A percentile compares a stretch with the other conserved stretches of the same genome.
Conservation (phyloP, 129 eudicot species). For the Flaveria ramosissima region DNA sequence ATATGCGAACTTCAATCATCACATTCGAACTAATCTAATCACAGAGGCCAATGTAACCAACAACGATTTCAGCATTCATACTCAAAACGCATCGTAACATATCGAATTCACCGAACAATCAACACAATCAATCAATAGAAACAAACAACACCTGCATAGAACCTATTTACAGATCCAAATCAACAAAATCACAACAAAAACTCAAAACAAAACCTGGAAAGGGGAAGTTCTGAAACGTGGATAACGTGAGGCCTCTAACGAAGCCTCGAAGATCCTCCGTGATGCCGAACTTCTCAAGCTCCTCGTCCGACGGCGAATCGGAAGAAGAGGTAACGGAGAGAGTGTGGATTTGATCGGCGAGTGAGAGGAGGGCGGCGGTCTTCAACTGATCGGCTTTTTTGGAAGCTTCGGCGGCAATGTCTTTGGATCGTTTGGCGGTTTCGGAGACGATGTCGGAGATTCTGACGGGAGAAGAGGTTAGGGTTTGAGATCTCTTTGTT, state of each 20-base stretch:
- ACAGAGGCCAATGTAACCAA: neutral
- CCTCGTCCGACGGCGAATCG: constrained; percentile 30
- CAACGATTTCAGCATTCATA: constrained; percentile 13
- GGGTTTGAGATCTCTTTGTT: constrained; percentile 42
- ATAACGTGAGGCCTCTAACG: constrained; percentile 48
- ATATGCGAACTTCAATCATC: neutral
- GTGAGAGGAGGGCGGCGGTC: constrained; percentile 47
- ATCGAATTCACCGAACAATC: no score
- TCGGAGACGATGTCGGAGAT: constrained; percentile 48
- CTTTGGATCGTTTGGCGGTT: constrained; percentile 43
- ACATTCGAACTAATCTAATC: neutral
- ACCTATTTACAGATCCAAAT: neutral
- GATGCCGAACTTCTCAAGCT: constrained; percentile 55
- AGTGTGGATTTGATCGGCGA: constrained; percentile 51
- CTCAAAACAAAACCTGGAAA: constrained; percentile 40
- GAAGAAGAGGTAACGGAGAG: constrained; percentile 29
- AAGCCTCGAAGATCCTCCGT: constrained; percentile 57
- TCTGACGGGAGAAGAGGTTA: constrained; percentile 42
- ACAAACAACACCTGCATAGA: neutral
- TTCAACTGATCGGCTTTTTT: constrained; percentile 50
- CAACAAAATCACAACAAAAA: no score
- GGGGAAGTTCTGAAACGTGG: constrained; percentile 58
- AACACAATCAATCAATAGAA: neutral
- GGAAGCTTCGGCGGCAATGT: constrained; percentile 63
- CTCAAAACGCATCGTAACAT: neutral